phyloP scores from a whole-genome alignment of 768 basidiomycete species.

The Hemileccinum impolitum region DNA sequence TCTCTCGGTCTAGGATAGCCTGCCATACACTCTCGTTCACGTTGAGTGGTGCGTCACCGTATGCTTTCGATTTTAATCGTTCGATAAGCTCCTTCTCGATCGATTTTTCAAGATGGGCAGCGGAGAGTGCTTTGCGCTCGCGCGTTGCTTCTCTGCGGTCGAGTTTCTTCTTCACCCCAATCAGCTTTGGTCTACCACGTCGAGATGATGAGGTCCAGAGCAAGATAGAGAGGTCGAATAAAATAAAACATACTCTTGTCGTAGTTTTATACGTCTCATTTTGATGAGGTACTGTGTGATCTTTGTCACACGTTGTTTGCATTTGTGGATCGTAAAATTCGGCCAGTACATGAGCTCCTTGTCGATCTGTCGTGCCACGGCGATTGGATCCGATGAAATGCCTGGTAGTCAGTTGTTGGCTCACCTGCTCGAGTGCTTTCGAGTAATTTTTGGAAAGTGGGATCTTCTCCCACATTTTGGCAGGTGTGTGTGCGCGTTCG shows the following conservation, averaged over 20 bases:
- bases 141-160: conserved; percentile 89
- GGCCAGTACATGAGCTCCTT: conserved; percentile 97
- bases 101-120: conserved; percentile 90
- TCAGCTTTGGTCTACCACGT: conserved; percentile 72
- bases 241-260: conserved; percentile 64
- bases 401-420: conserved; percentile 10
- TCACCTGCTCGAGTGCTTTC: conserved; percentile 91
- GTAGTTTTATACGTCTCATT: conserved; percentile 87
- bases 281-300: conserved; percentile 99
- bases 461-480: conserved; percentile 97
- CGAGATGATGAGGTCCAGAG: neutral
- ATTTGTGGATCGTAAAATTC: conserved; percentile 95
- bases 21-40: conserved; percentile 98
- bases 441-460: conserved; percentile 91
- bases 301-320: conserved; percentile 98
- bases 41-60: conserved; percentile 95
- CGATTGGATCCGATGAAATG: neutral
- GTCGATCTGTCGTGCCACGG: conserved; percentile 66
- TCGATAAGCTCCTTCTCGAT: conserved; percentile 97
- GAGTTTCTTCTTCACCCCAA: conserved; percentile 96
- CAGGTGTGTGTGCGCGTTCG: conserved; percentile 93
- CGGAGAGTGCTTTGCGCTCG: conserved; percentile 94
- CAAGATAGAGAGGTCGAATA: neutral
- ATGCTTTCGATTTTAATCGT: conserved; percentile 93
- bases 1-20: conserved; percentile 83